Evolutionary conservation across 78 protist genomes (phyloP), one percentile per base, ranked within the genome.

Genomic region (Ministeria vibrans): DNA sequence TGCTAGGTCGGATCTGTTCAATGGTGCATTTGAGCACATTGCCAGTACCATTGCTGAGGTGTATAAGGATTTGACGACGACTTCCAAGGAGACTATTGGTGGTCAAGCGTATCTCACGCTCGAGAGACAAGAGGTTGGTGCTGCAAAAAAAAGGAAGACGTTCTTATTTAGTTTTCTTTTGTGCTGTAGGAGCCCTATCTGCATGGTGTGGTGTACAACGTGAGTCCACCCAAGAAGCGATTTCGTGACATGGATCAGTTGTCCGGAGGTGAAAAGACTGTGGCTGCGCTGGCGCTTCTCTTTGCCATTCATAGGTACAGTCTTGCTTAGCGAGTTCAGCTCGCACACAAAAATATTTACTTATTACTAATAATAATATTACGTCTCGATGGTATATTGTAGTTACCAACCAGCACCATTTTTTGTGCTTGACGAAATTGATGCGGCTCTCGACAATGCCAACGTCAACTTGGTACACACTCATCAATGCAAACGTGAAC

Each of bases 261-360:
- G 44, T 84, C 93, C 1, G 99, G 99, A 30, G 99, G 99, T n/a
- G 99, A 98, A 78, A 93, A 94, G 80, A 95, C 99, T 15, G 86
- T 98, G 23, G 99, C 99, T 0, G 99, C 99, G 0, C 85, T 98
- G 68, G 99, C 99, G 11, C 88, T 98, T 61, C 88, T 97, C 30
- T 97, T 98, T 77, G 95, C 99, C 34, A 85, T 97, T 36, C 94
- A 96, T 59, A 49, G 81, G 62, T n/a, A n/a, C n/a, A n/a, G n/a
- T n/a, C n/a, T n/a, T n/a, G n/a, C n/a, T n/a, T n/a, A n/a, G n/a
- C n/a, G n/a, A n/a, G n/a, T n/a, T n/a, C n/a, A n/a, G n/a, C n/a
- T n/a, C n/a, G n/a, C n/a, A n/a, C n/a, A n/a, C n/a, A n/a, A n/a
- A n/a, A n/a, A 18, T 18, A 51, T 51, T 9, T 55, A 7, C 23